A percentile compares a stretch with the other conserved stretches of the same genome.
These are phyloP conservation scores for Candida neerlandica DNA, from an alignment of 1,139 yeast species.

Conservation along the genomic window DNA sequence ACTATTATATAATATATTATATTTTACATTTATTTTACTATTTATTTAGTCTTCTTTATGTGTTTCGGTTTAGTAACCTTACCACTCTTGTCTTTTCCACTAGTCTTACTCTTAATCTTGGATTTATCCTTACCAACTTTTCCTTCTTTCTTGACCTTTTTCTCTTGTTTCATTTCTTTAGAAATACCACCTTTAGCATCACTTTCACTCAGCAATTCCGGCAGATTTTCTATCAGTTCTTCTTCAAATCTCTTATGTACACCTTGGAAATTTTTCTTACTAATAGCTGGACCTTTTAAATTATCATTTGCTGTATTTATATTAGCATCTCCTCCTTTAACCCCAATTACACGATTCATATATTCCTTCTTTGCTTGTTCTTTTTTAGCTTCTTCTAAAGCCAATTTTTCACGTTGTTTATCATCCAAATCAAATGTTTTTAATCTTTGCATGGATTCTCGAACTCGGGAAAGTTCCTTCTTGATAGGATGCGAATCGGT, in stretches of 20 bases:
- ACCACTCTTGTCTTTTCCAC: background rate
- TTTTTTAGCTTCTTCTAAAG: constrained; percentile 19
- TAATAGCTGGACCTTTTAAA: constrained; percentile 56
- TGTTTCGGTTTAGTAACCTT: background rate
- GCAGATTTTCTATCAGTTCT: constrained; percentile 1
- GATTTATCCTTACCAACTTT: background rate
- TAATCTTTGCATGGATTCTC: constrained; percentile 65
- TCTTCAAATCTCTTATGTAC: constrained; percentile 56
- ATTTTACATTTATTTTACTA: background rate
- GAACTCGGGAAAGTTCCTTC: constrained; percentile 71
- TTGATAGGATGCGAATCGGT: constrained; percentile 63
- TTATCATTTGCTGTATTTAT: constrained; percentile 24
- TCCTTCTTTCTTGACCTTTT: background rate
- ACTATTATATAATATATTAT: background rate
- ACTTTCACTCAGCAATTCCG: constrained; percentile 3
- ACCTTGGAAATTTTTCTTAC: constrained; percentile 57
- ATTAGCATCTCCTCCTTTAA: constrained; percentile 31
- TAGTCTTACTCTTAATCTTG: background rate
- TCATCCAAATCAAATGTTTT: constrained; percentile 36
- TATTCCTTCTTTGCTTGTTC: constrained; percentile 39
- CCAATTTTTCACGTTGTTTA: constrained; percentile 21
- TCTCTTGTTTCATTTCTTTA: constrained; percentile 1
- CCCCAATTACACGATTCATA: constrained; percentile 49
- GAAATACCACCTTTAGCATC: constrained; percentile 12
- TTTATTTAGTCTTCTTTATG: background rate